Base-by-base conservation (phyloP, 352 stramenopile species). In the Pythium aristosporum region DNA sequence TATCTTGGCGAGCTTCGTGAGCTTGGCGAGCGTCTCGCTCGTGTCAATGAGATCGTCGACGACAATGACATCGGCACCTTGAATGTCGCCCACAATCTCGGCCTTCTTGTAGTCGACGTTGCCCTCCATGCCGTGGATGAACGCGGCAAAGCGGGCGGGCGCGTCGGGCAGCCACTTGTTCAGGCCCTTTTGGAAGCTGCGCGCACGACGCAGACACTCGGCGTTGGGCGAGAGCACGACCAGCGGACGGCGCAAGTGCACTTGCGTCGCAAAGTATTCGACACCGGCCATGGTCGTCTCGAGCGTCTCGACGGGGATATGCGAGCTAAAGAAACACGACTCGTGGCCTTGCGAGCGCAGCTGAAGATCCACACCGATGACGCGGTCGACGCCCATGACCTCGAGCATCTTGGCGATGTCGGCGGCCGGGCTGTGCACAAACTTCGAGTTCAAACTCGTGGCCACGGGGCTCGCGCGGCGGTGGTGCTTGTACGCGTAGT, bases 401-500 rank as follows among this genome's bases (percentile, higher is more conserved):
- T 98, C 87, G 25, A 98, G 74, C 89, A 98, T 97, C 73, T 94
- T 96, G 63, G 91, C 89, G 57, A 94, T 94, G 51, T 95, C 85
- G 43, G 85, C 83, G 44, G 88, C 90, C 20, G 87, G 83, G 52
- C 86, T 96, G 67, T 92, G 89, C 41, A 97, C 84, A 65, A 97
- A 97, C 72, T 96, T 94, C 64, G 89, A 97, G 73, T 97, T 93
- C 64, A 97, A 76, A 71, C 87, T 94, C 52, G 85, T 96, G 5
- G 88, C 88, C 55, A 90, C 84, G 16, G 86, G 87, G 67, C 86
- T 95, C 47, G 75, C 81, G 42, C 89, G 87, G 56, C 89, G 87
- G 74, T 97, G 89, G 72, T 97, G 89, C 77, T 97, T 97, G 84
- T 97, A 97, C 44, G 89, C 88, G 67, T 96, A 97, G 74, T 97